Base-by-base conservation (phyloP, 2,329 filamentous ascomycete genomes). In the Septoria petroselini region DNA sequence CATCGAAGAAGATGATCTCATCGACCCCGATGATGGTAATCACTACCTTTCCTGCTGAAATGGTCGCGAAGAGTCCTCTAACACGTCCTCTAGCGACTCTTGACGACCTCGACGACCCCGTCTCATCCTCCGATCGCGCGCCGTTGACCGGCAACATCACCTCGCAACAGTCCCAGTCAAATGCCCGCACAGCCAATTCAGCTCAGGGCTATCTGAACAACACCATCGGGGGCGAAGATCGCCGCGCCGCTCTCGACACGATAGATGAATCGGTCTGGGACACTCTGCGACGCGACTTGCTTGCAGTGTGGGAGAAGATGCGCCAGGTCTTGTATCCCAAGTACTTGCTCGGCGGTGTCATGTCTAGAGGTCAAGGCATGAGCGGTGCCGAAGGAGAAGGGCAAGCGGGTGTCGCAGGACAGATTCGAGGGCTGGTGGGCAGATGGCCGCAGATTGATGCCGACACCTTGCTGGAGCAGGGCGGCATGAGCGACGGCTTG, bases 241-340 rank as follows among this genome's bases (percentile, higher is more conserved):
- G 93, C 47, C 81, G 86, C 57, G 91, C 93, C 12, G 82, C 90
- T 6, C 83, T 85, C 59, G 95, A 94, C 73, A 98, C 93, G 38
- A 94, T 98, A 69, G 93, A 98, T 70, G 93, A 98, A 73, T 85
- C 84, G 1, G 93, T 98, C 33, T 98, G 93, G 93, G 88, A 91
- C 35, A 98, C 93, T n/a, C 76, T 98, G 53, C 88, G 87, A 44
- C 85, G 93, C 60, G 93, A 98, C 70, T 74, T 98, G 58, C 73
- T 91, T 6, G 93, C 90, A 19, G 89, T 97, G 29, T 97, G 93
- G 91, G 87, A 88, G 73, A 98, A 98, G 78, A 89, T 98, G 84
- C 85, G 88, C 70, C 91, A 96, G 76, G 93, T 98, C 31, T 81
- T 98, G 53, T 98, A 89, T 72, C 93, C 93, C 14, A 91, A 91